Base-by-base conservation (phyloP, 2,329 filamentous ascomycete species). In the Fusarium illudens region DNA sequence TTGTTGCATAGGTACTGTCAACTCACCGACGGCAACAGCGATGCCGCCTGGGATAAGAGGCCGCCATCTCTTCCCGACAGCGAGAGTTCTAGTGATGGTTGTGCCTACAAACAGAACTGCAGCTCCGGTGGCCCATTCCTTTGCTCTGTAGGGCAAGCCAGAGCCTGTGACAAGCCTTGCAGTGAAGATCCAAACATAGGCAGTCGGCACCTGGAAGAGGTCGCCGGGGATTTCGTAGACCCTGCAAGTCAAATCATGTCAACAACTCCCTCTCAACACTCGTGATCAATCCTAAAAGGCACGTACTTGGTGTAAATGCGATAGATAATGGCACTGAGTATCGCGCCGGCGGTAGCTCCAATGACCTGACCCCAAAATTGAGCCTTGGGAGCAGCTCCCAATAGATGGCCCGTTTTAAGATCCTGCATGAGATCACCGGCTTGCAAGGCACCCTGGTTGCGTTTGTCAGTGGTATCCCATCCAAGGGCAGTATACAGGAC, bases 361-460 rank as follows among this genome's bases (percentile, higher is more conserved):
- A 99, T 94, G 19, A 98, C 88, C 76, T 99, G 96, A 1, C 96
- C 96, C 85, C 93, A 97, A 77, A 99, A 99, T 75, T 99, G 96
- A 0, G 96, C 96, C 72, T 92, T 96, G 0, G 96, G 96, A 4
- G 93, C 92, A 1, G 96, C 96, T 11, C 95, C 94, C 1, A 99
- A 86, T 0, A 99, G 82, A 78, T 99, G 94, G 0, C 96, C 96
- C 0, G 96, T 97, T 79, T 99, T 99, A 29, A 99, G 86, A 76
- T 99, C 96, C 77, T 99, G 96, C 87, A 99, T 92, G 58, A 99
- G 88, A 78, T 99, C 96, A 9, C 96, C 96, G 3, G 96, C 95
- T 82, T 99, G 96, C 5, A 98, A 84, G 4, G 96, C 96, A 6
- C 96, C 84, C 79, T 83, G 36, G 20, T 34, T 46, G 6, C 13